phyloP scores from a whole-genome alignment of 257 asterid species.

The Solanum gandarillasii region DNA sequence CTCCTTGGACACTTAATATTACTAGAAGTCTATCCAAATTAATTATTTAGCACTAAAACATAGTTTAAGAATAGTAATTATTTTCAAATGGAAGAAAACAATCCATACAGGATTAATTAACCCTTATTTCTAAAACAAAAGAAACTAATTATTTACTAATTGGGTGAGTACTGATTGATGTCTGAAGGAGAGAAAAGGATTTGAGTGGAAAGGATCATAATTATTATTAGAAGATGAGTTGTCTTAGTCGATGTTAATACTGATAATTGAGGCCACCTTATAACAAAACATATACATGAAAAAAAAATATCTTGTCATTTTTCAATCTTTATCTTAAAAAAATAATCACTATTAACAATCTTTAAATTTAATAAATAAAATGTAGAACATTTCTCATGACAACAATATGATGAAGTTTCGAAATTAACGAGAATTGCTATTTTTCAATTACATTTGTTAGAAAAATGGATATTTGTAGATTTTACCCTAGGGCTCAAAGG shows the following conservation, averaged over 20 bases:
- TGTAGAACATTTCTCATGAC: background rate
- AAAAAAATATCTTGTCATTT: background rate
- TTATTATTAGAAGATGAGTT: background rate
- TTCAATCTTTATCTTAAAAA: background rate
- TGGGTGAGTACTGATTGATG: background rate
- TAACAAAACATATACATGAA: background rate
- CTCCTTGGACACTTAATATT: background rate
- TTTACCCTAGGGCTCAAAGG: background rate
- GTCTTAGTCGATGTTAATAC: background rate
- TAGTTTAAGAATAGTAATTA: background rate
- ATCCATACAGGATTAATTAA: background rate
- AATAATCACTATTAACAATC: background rate
- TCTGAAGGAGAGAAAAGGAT: background rate
- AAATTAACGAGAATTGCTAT: background rate
- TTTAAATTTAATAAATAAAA: background rate
- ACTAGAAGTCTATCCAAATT: background rate
- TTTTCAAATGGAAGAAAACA: background rate
- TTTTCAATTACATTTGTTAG: background rate
- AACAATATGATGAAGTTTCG: background rate
- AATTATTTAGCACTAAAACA: background rate
- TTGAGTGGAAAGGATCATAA: background rate
- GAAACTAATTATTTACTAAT: background rate
- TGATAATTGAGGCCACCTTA: background rate
- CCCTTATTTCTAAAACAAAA: background rate
- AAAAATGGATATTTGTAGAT: no score